Evolutionary conservation across 306 rosid genomes (phyloP), one percentile per base, ranked within the genome.

Genomic region (Prosopis cineraria): DNA sequence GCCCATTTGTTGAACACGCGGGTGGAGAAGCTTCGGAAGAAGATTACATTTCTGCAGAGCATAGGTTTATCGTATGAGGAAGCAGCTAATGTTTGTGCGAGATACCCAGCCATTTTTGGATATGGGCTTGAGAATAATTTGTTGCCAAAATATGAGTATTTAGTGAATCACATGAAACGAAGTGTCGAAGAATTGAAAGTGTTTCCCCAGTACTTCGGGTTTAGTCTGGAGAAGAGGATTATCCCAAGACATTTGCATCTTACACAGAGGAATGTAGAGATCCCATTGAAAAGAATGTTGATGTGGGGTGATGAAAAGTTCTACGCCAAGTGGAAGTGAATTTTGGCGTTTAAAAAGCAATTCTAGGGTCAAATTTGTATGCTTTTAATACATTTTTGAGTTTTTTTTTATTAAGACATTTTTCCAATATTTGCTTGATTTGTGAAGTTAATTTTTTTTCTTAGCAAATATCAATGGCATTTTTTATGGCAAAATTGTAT

Each of bases 121-220:
- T 95, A 95, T 40, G 90, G 89, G 7, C 25, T 86, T 17, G 93
- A 88, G 83, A 82, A 77, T n/a, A 91, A 89, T 59, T 29, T 95
- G 82, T 39, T 37, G 87, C 96, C 97, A 0, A 95, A 92, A 67
- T 80, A 37, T 14, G 87, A 82, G 84, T 91, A 87, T 71, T 69
- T 90, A 81, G 85, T 89, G 59, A 20, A 52, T 1, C 27, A 20
- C 19, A 95, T 95, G 98, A 83, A 85, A 74, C 85, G 92, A 30
- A 89, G n/a, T 3, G 58, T 91, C 78, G 88, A 89, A 22, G 98
- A 95, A 72, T 71, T 92, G 88, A 92, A 82, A 66, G 29, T 1
- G 73, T 92, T 95, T 48, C 98, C 97, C 2, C 93, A 88, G 87
- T 91, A 88, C 70, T 95, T 95, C 70, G 98, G 86, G 17, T 95